These are phyloP conservation scores for Colletotrichum simmondsii DNA, from an alignment of 2,329 filamentous ascomycete species.

Conservation along the genomic window DNA sequence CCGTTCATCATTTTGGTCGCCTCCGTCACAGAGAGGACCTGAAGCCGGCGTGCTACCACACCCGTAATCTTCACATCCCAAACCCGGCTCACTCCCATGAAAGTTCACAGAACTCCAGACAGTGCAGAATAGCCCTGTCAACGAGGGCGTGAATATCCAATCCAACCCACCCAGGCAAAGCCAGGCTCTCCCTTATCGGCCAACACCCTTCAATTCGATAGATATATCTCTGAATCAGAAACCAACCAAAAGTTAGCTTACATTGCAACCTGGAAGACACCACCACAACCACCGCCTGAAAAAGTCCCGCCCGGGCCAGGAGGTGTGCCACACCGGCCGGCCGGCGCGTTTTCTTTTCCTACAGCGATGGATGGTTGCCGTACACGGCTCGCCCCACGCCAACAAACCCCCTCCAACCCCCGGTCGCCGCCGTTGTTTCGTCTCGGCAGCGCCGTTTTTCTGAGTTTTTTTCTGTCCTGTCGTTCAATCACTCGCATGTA, in stretches of 20 bases:
- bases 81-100: background rate
- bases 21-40: background rate
- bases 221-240: background rate
- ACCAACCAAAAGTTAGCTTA: background rate
- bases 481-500: background rate
- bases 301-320: background rate
- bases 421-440: slow-evolving; percentile 12
- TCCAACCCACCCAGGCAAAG: background rate
- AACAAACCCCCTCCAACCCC: background rate
- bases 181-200: too few species aligned
- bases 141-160: too few species aligned
- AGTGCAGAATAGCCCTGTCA: background rate
- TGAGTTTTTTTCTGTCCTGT: background rate
- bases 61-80: background rate
- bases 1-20: background rate
- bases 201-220: background rate
- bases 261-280: background rate
- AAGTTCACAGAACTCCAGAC: background rate
- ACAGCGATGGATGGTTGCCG: too few species aligned
- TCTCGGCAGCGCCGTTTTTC: slow-evolving; percentile 9
- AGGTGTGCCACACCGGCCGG: background rate
- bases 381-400: background rate
- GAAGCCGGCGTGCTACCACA: slow-evolving; percentile 4
- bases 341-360: background rate
- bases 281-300: too few species aligned